phyloP scores from a whole-genome alignment of 2,329 filamentous ascomycete species.

The Colletotrichum theobromicola region DNA sequence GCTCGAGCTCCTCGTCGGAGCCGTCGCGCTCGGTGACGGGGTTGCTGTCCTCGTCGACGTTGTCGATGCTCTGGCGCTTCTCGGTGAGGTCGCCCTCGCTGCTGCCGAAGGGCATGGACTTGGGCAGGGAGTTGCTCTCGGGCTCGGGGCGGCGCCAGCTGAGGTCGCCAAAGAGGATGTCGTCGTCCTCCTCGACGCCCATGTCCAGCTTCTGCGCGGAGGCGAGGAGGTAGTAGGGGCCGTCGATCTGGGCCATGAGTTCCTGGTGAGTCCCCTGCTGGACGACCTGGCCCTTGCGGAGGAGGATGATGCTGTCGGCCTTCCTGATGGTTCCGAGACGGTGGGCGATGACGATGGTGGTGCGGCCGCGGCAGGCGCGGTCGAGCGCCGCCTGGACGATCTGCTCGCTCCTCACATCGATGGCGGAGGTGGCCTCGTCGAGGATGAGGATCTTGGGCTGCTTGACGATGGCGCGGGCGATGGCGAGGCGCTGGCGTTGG shows the following conservation, averaged over 20 bases:
- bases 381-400: slow-evolving; percentile 55
- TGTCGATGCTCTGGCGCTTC: slow-evolving; percentile 11
- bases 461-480: slow-evolving; percentile 62
- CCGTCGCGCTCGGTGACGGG: neutral
- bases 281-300: slow-evolving; percentile 56
- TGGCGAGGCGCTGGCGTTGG: slow-evolving; percentile 64
- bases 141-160: slow-evolving; percentile 15
- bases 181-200: slow-evolving; percentile 10
- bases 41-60: neutral
- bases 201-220: slow-evolving; percentile 27
- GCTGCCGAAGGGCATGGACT: neutral
- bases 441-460: slow-evolving; percentile 63
- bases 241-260: slow-evolving; percentile 45
- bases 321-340: slow-evolving; percentile 56
- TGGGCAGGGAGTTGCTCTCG: neutral
- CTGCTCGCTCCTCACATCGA: slow-evolving; percentile 63
- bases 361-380: slow-evolving; percentile 54
- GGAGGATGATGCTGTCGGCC: slow-evolving; percentile 64
- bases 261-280: slow-evolving; percentile 64
- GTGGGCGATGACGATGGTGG: slow-evolving; percentile 65
- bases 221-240: slow-evolving; percentile 51
- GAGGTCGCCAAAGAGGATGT: slow-evolving; percentile 23
- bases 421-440: slow-evolving; percentile 66
- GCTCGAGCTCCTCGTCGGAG: slow-evolving; percentile 15
- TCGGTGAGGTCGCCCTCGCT: slow-evolving; percentile 13